Conservation (phyloP, 345 rosid genomes). For the Atalantia buxifolia region DNA sequence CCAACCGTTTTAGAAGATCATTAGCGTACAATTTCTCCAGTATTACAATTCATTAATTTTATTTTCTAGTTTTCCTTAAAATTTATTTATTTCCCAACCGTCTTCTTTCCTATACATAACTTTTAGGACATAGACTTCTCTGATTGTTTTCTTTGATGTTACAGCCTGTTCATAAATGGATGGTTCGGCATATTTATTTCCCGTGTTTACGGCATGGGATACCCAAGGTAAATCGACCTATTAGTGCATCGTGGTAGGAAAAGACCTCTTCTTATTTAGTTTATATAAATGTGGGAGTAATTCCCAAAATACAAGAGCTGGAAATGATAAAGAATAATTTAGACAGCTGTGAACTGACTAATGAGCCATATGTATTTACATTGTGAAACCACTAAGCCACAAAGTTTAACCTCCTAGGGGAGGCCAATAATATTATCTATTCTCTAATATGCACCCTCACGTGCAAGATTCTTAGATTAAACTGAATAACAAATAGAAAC, state of each 20-base stretch:
- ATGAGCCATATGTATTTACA: neutral
- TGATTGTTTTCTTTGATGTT: constrained; percentile 10
- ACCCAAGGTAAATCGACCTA: constrained; percentile 58
- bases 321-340: neutral
- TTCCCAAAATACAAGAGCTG: neutral
- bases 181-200: constrained; percentile 94
- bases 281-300: neutral
- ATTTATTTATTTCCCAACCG: neutral
- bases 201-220: constrained; percentile 76
- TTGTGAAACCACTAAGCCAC: neutral
- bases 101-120: neutral
- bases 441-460: neutral
- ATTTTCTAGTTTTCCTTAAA: neutral
- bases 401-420: neutral
- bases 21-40: neutral
- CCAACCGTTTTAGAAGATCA: neutral
- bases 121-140: neutral
- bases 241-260: neutral
- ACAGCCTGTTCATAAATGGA: constrained; percentile 99
- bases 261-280: neutral
- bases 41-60: neutral
- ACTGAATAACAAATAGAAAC: neutral
- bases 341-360: neutral
- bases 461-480: neutral
- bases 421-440: neutral